A percentile compares a stretch with the other conserved stretches of the same genome.
phyloP scores from a whole-genome alignment of 352 stramenopile species.

The Globisporangium cylindrosporum region DNA sequence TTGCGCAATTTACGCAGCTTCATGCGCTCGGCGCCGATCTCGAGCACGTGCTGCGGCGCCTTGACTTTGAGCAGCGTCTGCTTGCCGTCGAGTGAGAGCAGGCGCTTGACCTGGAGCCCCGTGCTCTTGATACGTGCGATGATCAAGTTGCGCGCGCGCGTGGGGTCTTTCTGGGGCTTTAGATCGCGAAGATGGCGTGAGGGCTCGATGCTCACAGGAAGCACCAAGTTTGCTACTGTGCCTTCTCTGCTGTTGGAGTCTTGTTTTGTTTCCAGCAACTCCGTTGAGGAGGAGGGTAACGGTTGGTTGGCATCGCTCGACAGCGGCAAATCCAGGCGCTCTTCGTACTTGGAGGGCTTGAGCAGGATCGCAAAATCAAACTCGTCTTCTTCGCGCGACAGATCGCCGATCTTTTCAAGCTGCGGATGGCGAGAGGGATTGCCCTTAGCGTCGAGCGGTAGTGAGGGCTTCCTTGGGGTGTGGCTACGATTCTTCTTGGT shows the following conservation, averaged over 20 bases:
- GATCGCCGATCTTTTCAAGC: slow-evolving; percentile 42
- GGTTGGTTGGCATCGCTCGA: background rate
- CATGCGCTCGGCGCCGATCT: slow-evolving; percentile 67
- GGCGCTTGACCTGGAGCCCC: slow-evolving; percentile 65
- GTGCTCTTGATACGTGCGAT: slow-evolving; percentile 54
- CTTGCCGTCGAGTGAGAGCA: slow-evolving; percentile 71
- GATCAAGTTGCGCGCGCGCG: slow-evolving; percentile 34
- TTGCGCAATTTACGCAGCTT: slow-evolving; percentile 57
- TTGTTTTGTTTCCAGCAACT: background rate
- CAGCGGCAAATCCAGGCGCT: slow-evolving; percentile 37
- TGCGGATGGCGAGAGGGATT: background rate
- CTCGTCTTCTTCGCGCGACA: slow-evolving; percentile 68
- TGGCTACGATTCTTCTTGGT: background rate
- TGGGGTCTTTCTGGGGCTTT: slow-evolving; percentile 10
- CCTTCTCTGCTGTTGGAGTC: background rate
- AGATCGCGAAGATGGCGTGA: slow-evolving; percentile 7
- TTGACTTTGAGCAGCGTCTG: slow-evolving; percentile 80
- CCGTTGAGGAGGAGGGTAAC: background rate
- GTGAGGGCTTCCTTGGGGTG: background rate
- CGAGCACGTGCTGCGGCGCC: slow-evolving; percentile 58
- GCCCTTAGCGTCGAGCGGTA: background rate
- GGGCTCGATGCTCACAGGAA: background rate
- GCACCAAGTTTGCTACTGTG: background rate
- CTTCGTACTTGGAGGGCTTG: slow-evolving; percentile 68
- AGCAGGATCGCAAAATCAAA: slow-evolving; percentile 86